Conservation (phyloP, 2,329 filamentous ascomycete genomes). For the Aspergillus niger region DNA sequence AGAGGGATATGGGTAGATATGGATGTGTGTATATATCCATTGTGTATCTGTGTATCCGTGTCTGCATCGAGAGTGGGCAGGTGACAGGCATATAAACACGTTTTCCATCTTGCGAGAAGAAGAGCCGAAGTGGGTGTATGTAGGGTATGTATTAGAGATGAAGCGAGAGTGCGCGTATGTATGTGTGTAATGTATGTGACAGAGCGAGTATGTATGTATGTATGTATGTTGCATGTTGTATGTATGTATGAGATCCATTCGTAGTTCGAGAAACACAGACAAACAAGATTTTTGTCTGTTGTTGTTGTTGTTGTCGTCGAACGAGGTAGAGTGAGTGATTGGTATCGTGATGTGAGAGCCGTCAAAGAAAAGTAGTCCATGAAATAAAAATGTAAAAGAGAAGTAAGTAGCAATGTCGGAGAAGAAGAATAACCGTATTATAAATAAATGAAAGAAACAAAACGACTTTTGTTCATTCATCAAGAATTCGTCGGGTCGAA, state of each 20-base stretch:
- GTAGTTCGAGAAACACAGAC: neutral
- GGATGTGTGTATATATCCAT: too few relatives aligned
- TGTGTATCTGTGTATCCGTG: too few relatives aligned
- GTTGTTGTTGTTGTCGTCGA: neutral
- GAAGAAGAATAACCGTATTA: constrained; percentile 2
- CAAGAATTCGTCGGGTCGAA: constrained; percentile 16
- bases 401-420: neutral
- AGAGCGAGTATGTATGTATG: neutral
- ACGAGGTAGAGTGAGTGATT: neutral
- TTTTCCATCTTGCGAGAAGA: too few relatives aligned
- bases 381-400: neutral
- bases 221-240: neutral
- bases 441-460: constrained; percentile 1
- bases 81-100: too few relatives aligned
- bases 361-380: neutral
- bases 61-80: too few relatives aligned
- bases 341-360: constrained; percentile 12
- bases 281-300: too few relatives aligned
- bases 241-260: neutral
- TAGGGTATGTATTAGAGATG: neutral
- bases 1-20: too few relatives aligned
- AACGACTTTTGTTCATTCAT: constrained; percentile 19
- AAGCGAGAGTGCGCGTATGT: neutral
- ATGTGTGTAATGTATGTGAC: neutral
- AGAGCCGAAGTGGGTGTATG: neutral